Base-by-base conservation (phyloP, 768 basidiomycete genomes). In the Rhizopogon vesiculosus region DNA sequence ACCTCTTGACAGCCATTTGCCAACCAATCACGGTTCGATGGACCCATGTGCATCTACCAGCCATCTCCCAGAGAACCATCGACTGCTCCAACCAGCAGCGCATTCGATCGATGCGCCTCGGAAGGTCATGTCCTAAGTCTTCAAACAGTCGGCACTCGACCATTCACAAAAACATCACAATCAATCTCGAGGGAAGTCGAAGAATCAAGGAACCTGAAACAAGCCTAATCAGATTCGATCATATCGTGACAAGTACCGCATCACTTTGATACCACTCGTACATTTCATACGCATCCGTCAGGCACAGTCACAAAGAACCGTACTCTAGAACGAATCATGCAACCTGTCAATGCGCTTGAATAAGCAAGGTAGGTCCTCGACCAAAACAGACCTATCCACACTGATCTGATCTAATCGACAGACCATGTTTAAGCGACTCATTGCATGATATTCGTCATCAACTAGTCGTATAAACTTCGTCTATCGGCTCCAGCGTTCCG, bases 1-100 rank as follows among this genome's bases (percentile, higher is more conserved):
- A 59, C 53, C 59, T 41, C 60, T 8, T 67, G 68, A 69, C 69
- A 70, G 67, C 67, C 41, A 55, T 57, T 58, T 53, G 58, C 18
- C 45, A 33, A 46, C 7, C 22, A 19, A 46, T 13, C 22, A 5
- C 15, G 50, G 59, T 61, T 69, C 49, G 62, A 68, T 68, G 45
- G n/a, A 18, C 7, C 29, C 29, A 46, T 28, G 29, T 18, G 12
- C 29, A 22, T 3, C 45, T n/a, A 13, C 15, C 29, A n/a, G 10
- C 18, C 7, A 1, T 35, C 7, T 31, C 31, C 25, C 5, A 25
- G 25, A 25, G 25, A 25, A 25, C 12, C 31, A 12, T 46, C 7
- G 12, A 13, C 18, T 5, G 33, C 33, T 2, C 35, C 1, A 18
- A 35, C 33, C 5, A n/a, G 19, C 9, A n/a, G 9, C 31, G 31